Evolutionary conservation across 1,284 basidiomycete species (phyloP).

Genomic region (Apiotrichum mycotoxinovorans): DNA sequence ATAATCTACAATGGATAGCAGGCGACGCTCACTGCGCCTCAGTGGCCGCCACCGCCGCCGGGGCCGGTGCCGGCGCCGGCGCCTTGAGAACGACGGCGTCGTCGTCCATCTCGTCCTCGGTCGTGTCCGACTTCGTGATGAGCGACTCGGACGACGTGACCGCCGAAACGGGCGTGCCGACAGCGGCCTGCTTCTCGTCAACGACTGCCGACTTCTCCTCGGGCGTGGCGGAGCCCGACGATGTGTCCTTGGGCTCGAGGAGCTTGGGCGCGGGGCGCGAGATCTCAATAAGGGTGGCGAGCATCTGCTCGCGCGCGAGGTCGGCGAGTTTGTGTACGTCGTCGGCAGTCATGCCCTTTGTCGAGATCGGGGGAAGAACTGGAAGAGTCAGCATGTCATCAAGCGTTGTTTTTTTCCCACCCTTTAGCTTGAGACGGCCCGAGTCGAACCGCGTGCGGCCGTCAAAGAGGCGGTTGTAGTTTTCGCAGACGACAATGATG

Average conservation of each 20-base stretch:
- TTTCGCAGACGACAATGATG: constrained; percentile 87
- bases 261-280: constrained; percentile 26
- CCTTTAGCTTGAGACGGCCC: constrained; percentile 75
- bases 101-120: constrained; percentile 50
- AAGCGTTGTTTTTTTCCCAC: constrained; percentile 52
- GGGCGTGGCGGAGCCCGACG: background rate
- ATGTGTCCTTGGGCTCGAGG: constrained; percentile 7
- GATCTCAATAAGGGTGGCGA: constrained; percentile 45
- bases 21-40: background rate
- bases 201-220: background rate
- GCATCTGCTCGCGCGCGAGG: constrained; percentile 51
- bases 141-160: constrained; percentile 1
- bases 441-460: constrained; percentile 70
- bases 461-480: constrained; percentile 80
- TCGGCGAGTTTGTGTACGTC: constrained; percentile 53
- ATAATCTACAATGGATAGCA: background rate
- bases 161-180: background rate
- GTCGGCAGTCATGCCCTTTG: constrained; percentile 49
- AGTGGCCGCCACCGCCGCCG: background rate
- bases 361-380: constrained; percentile 56
- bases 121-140: constrained; percentile 23
- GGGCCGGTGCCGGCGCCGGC: constrained; percentile 16
- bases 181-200: too few relatives aligned
- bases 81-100: constrained; percentile 47
- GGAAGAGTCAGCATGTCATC: constrained; percentile 1